Percentiles rank a stretch among this genome's conserved stretches.
Conservation (phyloP, 192 early-diverging fungal species). For the Podila minutissima region DNA sequence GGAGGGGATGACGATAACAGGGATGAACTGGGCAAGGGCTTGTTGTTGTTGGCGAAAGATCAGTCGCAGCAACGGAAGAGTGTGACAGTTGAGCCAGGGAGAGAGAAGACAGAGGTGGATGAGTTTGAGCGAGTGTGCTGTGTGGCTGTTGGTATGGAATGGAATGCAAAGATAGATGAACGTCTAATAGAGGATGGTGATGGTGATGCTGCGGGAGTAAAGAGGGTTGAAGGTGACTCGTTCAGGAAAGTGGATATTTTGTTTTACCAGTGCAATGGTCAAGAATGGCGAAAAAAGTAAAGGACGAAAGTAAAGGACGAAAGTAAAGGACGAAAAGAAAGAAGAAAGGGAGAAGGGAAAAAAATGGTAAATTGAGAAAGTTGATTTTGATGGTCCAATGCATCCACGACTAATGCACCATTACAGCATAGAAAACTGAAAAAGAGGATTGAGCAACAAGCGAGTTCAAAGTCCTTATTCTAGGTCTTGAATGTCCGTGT, state of each 20-base stretch:
- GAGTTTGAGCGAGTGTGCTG: background rate
- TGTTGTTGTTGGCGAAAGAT: background rate
- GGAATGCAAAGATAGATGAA: conserved; percentile 1
- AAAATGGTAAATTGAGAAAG: background rate
- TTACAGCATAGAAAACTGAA: too few species aligned
- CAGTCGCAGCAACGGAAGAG: too few species aligned
- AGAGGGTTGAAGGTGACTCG: background rate
- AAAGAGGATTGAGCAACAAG: too few species aligned
- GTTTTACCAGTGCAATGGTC: background rate
- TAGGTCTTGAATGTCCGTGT: too few species aligned
- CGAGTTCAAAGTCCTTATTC: too few species aligned
- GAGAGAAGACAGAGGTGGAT: too few species aligned
- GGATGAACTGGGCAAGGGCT: background rate
- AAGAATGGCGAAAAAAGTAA: background rate
- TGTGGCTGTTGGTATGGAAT: conserved; percentile 3
- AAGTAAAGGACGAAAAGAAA: background rate
- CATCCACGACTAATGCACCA: too few species aligned
- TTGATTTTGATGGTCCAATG: background rate
- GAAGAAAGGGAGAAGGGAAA: background rate
- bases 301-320: too few species aligned
- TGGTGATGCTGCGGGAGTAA: background rate
- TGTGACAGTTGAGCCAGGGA: too few species aligned
- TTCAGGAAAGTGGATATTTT: background rate
- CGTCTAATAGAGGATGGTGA: background rate
- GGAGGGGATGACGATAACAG: background rate